Base-by-base conservation (phyloP, 108 stramenopile species). In the Skeletonema menzelii region DNA sequence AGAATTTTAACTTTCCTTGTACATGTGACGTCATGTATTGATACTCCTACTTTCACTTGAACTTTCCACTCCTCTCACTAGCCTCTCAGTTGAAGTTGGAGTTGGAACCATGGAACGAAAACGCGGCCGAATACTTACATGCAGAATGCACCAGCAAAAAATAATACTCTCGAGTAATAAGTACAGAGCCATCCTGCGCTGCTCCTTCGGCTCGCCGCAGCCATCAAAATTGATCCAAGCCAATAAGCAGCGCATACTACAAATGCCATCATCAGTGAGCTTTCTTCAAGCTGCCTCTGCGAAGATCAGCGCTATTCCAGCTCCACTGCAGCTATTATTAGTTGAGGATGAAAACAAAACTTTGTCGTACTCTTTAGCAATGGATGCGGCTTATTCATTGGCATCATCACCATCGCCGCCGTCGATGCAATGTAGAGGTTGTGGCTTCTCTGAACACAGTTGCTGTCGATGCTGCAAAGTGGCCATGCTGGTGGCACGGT, bases 391-490 rank as follows among this genome's bases (percentile, higher is more conserved):
- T 14, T 40, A 42, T 56, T 57, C 77, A 3, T 30, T 66, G 12
- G 70, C 53, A 4, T 38, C 70, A 6, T 61, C 69, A 20, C 67
- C 77, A 11, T 63, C 27, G 1, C 8, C 44, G 1, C 3, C 30
- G 15, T 42, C 15, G 15, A 42, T 42, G 40, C 14, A 42, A 24
- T 70, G 72, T 37, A 17, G 64, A 8, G 62, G 63, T 0, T 65
- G 68, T n/a, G 20, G 37, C 27, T 56, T 17, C 20, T 44, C 31
- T 14, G 34, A 8, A 17, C 40, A 58, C 14, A 59, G 47, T 22
- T 13, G 53, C 10, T 78, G 77, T 31, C 59, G 66, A 37, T 79
- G 78, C 55, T 79, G 78, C 71, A 68, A 64, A 46, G 78, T 69
- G 1, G 70, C 56, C 30, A 63, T 79, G 46, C 47, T 79, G 12